Evolutionary conservation across 176 grass and related monocot species (phyloP).

Genomic region (Echinochloa phyllopogon): DNA sequence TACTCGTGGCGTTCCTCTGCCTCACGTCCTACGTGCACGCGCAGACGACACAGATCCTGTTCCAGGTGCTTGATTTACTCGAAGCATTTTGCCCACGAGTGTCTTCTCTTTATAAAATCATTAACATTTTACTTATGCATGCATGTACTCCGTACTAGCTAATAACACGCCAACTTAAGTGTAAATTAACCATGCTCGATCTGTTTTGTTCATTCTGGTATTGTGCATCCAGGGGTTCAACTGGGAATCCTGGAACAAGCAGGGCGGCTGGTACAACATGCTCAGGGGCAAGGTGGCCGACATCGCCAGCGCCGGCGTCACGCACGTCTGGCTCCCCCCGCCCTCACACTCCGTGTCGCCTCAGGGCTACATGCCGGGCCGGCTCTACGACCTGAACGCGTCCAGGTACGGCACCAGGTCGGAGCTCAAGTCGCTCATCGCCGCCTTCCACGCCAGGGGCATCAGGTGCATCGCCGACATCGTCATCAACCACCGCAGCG

Average conservation of each 20-base stretch:
- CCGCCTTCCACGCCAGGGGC: slow-evolving; percentile 55
- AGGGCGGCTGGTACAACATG: slow-evolving; percentile 78
- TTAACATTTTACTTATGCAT: no score
- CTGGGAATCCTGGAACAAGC: slow-evolving; percentile 89
- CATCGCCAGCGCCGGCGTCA: slow-evolving; percentile 56
- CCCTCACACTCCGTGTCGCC: slow-evolving; percentile 69
- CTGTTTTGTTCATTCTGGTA: not conserved
- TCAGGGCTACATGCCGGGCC: slow-evolving; percentile 93
- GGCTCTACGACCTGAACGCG: slow-evolving; percentile 73
- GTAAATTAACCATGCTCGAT: not conserved
- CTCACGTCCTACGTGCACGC: slow-evolving; percentile 16
- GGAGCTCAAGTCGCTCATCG: slow-evolving; percentile 62
- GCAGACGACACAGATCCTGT: slow-evolving; percentile 41
- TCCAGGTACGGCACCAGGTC: slow-evolving; percentile 73
- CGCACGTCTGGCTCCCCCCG: slow-evolving; percentile 84
- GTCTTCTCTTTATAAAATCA: no score
- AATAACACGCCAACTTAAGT: no score
- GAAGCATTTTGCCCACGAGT: no score
- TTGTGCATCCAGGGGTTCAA: slow-evolving; percentile 64
- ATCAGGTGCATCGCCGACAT: slow-evolving; percentile 74
- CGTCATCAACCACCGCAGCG: slow-evolving; percentile 90
- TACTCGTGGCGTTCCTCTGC: not conserved
- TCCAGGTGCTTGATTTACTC: slow-evolving; percentile 32
- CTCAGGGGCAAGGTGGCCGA: slow-evolving; percentile 48
- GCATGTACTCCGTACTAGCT: no score